These are phyloP conservation scores for Alternaria arborescens DNA, from an alignment of 2,329 filamentous ascomycete species.

Conservation along the genomic window DNA sequence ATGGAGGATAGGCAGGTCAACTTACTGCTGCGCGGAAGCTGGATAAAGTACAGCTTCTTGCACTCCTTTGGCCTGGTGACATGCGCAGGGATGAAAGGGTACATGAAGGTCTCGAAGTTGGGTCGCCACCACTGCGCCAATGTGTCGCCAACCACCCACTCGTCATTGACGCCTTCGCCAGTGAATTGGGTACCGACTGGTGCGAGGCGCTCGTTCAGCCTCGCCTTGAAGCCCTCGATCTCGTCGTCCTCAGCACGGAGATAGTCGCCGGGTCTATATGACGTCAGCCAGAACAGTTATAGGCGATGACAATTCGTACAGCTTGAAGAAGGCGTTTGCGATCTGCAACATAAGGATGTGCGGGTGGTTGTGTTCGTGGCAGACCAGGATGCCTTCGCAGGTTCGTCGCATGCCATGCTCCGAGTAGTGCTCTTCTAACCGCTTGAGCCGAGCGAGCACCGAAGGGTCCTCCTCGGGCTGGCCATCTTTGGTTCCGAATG, in stretches of 20 bases:
- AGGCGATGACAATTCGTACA: conserved; percentile 56
- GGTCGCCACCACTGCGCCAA: conserved; percentile 98
- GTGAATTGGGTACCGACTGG: conserved; percentile 84
- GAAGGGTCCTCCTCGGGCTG: conserved; percentile 98
- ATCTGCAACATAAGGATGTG: conserved; percentile 99
- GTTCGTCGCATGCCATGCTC: conserved; percentile 95
- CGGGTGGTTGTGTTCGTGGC: conserved; percentile 98
- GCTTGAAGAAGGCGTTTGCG: conserved; percentile 98
- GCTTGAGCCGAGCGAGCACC: conserved; percentile 88
- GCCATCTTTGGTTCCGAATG: conserved; percentile 97
- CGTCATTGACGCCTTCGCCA: conserved; percentile 86
- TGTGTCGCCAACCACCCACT: conserved; percentile 95
- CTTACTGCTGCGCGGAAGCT: conserved; percentile 88
- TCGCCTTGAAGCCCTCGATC: conserved; percentile 90
- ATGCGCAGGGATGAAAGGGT: conserved; percentile 95
- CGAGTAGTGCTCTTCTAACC: conserved; percentile 93
- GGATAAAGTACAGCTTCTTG: conserved; percentile 98
- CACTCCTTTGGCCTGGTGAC: conserved; percentile 97
- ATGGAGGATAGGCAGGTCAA: background rate
- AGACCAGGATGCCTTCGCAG: conserved; percentile 95
- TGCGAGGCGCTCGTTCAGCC: conserved; percentile 91
- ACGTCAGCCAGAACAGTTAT: conserved; percentile 7
- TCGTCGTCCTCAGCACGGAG: conserved; percentile 89
- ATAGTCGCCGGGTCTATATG: conserved; percentile 82
- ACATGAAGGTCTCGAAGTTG: conserved; percentile 99